Evolutionary conservation across 768 basidiomycete species (phyloP).

Genomic region (Naganishia antarctica): DNA sequence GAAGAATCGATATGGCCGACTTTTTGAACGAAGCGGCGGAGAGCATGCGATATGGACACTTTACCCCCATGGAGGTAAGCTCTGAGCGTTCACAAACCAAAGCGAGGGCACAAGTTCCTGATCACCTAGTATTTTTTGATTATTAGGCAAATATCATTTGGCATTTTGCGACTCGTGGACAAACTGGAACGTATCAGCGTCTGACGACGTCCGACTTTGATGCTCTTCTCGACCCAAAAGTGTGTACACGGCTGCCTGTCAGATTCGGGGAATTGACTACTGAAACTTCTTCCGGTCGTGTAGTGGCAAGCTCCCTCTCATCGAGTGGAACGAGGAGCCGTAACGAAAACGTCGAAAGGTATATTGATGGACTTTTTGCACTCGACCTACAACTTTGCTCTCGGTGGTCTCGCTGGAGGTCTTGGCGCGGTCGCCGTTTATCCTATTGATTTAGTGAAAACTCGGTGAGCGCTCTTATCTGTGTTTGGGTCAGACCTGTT

Average conservation of each 20-base stretch:
- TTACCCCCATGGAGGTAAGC: constrained; percentile 85
- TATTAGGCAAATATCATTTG: constrained; percentile 69
- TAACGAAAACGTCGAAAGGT: constrained; percentile 23
- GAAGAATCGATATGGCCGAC: constrained; percentile 90
- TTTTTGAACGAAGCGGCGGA: constrained; percentile 84
- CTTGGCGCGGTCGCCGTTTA: constrained; percentile 91
- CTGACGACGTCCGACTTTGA: constrained; percentile 86
- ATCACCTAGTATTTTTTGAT: constrained; percentile 11
- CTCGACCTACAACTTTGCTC: constrained; percentile 78
- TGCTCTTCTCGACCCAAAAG: constrained; percentile 76
- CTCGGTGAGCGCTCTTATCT: constrained; percentile 60
- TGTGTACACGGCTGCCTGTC: constrained; percentile 16
- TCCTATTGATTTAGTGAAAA: constrained; percentile 63
- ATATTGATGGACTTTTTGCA: constrained; percentile 60
- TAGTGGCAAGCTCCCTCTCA: constrained; percentile 45
- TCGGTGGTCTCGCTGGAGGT: constrained; percentile 84
- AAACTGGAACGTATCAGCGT: constrained; percentile 56
- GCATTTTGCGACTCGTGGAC: constrained; percentile 88
- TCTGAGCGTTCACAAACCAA: constrained; percentile 46
- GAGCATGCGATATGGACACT: constrained; percentile 84
- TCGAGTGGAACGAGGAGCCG: constrained; percentile 6
- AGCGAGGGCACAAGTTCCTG: background rate
- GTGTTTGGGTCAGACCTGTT: constrained; percentile 1
- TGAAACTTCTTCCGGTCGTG: background rate
- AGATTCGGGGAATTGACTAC: background rate